Percentiles rank a stretch among this genome's conserved stretches.
Evolutionary conservation across 2,329 filamentous ascomycete species (phyloP).

Genomic region (Ophiosphaerella narmari): DNA sequence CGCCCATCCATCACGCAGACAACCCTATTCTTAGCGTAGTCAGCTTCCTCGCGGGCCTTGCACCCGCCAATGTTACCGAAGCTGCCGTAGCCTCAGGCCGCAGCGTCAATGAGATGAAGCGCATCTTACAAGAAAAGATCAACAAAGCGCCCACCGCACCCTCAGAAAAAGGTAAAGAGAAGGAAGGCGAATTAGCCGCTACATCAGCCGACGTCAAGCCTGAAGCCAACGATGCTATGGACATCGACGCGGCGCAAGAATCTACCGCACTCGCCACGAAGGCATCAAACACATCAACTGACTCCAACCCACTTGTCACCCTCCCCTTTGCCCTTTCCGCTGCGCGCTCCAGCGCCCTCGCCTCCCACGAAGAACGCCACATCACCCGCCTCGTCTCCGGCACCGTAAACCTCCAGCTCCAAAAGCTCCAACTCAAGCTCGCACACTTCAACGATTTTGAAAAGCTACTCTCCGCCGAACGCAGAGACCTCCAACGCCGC

Average conservation of each 20-base stretch:
- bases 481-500: constrained; percentile 87
- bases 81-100: constrained; percentile 76
- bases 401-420: constrained; percentile 88
- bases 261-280: constrained; percentile 47
- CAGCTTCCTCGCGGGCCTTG: constrained; percentile 87
- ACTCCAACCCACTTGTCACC: constrained; percentile 62
- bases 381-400: constrained; percentile 93
- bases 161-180: constrained; percentile 61
- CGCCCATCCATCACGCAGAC: constrained; percentile 90
- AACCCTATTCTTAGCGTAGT: constrained; percentile 98
- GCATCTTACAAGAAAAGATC: constrained; percentile 76
- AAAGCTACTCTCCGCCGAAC: constrained; percentile 85
- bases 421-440: constrained; percentile 95
- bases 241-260: constrained; percentile 58
- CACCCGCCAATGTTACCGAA: constrained; percentile 86
- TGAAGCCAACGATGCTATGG: constrained; percentile 63
- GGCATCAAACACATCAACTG: constrained; percentile 13
- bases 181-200: constrained; percentile 58
- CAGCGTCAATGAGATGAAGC: constrained; percentile 84
- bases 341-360: constrained; percentile 82
- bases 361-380: constrained; percentile 94
- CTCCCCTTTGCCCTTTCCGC: constrained; percentile 86
- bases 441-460: constrained; percentile 98
- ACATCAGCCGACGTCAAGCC: constrained; percentile 55
- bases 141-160: constrained; percentile 60